A percentile compares a stretch with the other conserved stretches of the same genome.
These are phyloP conservation scores for Debaryomyces hansenii DNA, from an alignment of 805 yeast genomes.

Conservation along the genomic window DNA sequence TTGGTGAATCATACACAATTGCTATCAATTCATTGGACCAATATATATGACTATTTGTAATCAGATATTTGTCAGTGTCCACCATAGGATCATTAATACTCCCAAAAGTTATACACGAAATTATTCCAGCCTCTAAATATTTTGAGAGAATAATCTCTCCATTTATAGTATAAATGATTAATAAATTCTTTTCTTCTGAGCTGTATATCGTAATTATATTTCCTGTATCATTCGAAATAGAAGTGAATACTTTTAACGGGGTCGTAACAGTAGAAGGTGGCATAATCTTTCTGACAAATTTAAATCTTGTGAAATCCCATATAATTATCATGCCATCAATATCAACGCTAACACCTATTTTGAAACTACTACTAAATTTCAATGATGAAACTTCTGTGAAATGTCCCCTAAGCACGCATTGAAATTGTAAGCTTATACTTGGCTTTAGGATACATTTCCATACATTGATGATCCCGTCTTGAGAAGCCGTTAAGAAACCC, in stretches of 20 bases:
- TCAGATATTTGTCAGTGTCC: conserved; percentile 20
- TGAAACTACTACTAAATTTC: conserved; percentile 50
- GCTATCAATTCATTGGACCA: conserved; percentile 40
- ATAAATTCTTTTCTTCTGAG: conserved; percentile 11
- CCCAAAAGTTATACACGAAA: conserved; percentile 28
- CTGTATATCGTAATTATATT: conserved; percentile 41
- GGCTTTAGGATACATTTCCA: conserved; percentile 48
- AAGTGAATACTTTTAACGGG: conserved; percentile 24
- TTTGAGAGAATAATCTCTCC: conserved; percentile 43
- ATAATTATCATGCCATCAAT: conserved; percentile 51
- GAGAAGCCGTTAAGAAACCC: conserved; percentile 49
- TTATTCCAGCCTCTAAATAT: conserved; percentile 11
- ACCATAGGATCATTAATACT: conserved; percentile 27
- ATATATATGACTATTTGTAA: conserved; percentile 27
- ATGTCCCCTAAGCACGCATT: conserved; percentile 60
- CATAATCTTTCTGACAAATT: conserved; percentile 44
- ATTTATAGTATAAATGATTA: conserved; percentile 51
- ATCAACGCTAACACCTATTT: conserved; percentile 57
- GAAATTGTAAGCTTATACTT: conserved; percentile 34
- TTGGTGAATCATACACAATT: conserved; percentile 25
- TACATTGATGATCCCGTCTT: conserved; percentile 60
- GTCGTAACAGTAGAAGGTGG: conserved; percentile 13
- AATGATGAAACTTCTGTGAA: conserved; percentile 45
- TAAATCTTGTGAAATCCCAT: conserved; percentile 64
- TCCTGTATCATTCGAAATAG: conserved; percentile 59